phyloP scores from a whole-genome alignment of 116 monocot species.

The Iris pallida region DNA sequence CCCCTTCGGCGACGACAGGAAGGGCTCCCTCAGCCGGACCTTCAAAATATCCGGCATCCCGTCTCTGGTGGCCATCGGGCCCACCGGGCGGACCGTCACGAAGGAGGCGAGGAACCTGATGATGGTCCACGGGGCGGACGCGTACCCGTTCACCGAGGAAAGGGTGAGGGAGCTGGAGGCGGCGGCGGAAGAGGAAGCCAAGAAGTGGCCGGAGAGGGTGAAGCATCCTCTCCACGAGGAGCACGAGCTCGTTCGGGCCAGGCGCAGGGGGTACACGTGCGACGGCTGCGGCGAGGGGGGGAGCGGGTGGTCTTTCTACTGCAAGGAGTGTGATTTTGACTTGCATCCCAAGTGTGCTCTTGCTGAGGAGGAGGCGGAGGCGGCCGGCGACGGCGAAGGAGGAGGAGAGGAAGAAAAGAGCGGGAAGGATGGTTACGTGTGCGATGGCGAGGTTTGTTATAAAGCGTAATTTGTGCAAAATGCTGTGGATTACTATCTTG shows the following conservation, averaged over 20 bases:
- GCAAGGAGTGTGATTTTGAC: constrained; percentile 61
- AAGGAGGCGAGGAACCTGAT: constrained; percentile 29
- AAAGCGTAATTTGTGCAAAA: neutral
- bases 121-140: constrained; percentile 27
- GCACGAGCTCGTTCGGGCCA: constrained; percentile 46
- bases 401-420: constrained; percentile 11
- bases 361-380: constrained; percentile 3
- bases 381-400: neutral
- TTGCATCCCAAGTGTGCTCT: constrained; percentile 73
- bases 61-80: constrained; percentile 39
- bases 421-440: constrained; percentile 6
- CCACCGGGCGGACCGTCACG: constrained; percentile 30
- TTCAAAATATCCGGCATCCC: constrained; percentile 41
- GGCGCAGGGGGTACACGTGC: constrained; percentile 27
- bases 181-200: constrained; percentile 31
- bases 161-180: constrained; percentile 14
- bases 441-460: constrained; percentile 8
- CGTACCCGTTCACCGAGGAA: constrained; percentile 63
- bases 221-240: constrained; percentile 34
- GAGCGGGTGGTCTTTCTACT: constrained; percentile 56
- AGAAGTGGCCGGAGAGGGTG: constrained; percentile 59
- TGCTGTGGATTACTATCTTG: no score
- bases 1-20: constrained; percentile 33
- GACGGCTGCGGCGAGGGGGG: constrained; percentile 43
- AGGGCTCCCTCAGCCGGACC: constrained; percentile 18